phyloP scores from a whole-genome alignment of 805 yeast genomes.

The Groenewaldozyma salmanticensis region DNA sequence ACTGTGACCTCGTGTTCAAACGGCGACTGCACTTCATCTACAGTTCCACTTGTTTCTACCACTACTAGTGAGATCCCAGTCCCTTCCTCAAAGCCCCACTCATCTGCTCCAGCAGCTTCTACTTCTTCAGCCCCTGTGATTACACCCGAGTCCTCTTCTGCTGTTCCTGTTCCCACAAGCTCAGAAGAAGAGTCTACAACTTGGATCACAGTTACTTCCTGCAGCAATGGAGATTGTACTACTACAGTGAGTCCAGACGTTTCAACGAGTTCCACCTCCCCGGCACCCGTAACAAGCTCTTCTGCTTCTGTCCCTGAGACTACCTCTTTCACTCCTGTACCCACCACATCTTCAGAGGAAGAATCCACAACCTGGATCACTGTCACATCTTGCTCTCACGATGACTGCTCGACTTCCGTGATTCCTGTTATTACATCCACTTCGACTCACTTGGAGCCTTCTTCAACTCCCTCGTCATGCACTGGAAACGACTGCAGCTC shows the following conservation, averaged over 20 bases:
- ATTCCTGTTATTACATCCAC: no score
- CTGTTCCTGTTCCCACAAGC: conserved; percentile 2
- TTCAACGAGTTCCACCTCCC: neutral
- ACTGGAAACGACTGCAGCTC: no score
- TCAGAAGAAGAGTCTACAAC: conserved; percentile 2
- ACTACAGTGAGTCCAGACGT: neutral
- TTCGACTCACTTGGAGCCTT: no score
- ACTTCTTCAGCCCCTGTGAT: neutral
- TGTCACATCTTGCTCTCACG: no score
- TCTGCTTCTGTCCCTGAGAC: neutral
- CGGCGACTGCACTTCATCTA: neutral
- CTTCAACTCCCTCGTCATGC: no score
- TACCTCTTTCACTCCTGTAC: neutral
- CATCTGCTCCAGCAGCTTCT: neutral
- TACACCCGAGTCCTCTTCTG: neutral
- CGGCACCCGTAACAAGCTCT: neutral
- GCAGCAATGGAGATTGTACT: neutral
- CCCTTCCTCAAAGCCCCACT: neutral
- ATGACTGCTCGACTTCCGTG: no score
- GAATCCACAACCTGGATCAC: no score
- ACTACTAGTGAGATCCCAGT: neutral
- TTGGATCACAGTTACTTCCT: neutral
- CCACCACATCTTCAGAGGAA: neutral
- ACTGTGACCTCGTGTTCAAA: neutral
- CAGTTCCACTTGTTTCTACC: neutral